Conservation (phyloP, 805 yeast genomes). For the Saccharomycopsis olivae region DNA sequence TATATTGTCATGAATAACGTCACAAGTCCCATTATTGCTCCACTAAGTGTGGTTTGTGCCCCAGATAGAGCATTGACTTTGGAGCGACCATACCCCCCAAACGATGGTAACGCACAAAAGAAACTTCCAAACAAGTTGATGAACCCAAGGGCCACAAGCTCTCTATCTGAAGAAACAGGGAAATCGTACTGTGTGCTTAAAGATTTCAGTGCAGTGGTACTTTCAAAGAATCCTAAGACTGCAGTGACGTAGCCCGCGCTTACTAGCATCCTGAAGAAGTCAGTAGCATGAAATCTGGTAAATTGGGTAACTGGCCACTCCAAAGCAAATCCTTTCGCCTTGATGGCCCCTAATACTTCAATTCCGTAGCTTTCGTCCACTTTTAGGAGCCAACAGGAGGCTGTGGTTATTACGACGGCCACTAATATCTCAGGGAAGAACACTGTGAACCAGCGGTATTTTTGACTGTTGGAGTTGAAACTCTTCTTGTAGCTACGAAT, state of each 20-base stretch:
- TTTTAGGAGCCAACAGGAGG: slow-evolving; percentile 35
- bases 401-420: slow-evolving; percentile 54
- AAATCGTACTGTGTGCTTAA: slow-evolving; percentile 63
- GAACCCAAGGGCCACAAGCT: slow-evolving; percentile 78
- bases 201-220: slow-evolving; percentile 86
- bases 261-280: slow-evolving; percentile 43
- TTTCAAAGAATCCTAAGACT: slow-evolving; percentile 82
- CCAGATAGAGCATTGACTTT: slow-evolving; percentile 83
- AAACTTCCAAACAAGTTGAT: slow-evolving; percentile 54
- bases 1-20: slow-evolving; percentile 56
- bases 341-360: slow-evolving; percentile 58
- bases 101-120: slow-evolving; percentile 65
- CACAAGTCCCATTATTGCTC: slow-evolving; percentile 67
- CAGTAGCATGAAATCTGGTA: slow-evolving; percentile 19
- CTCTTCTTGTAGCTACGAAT: slow-evolving; percentile 33
- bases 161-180: slow-evolving; percentile 79
- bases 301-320: slow-evolving; percentile 46
- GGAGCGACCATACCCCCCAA: slow-evolving; percentile 94
- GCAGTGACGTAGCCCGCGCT: slow-evolving; percentile 72
- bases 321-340: slow-evolving; percentile 38
- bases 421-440: slow-evolving; percentile 80
- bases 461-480: slow-evolving; percentile 20
- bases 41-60: slow-evolving; percentile 78
- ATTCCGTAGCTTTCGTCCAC: slow-evolving; percentile 47
- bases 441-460: slow-evolving; percentile 26